Conservation (phyloP, 2,329 filamentous ascomycete genomes). For the Laburnicola sp. region DNA sequence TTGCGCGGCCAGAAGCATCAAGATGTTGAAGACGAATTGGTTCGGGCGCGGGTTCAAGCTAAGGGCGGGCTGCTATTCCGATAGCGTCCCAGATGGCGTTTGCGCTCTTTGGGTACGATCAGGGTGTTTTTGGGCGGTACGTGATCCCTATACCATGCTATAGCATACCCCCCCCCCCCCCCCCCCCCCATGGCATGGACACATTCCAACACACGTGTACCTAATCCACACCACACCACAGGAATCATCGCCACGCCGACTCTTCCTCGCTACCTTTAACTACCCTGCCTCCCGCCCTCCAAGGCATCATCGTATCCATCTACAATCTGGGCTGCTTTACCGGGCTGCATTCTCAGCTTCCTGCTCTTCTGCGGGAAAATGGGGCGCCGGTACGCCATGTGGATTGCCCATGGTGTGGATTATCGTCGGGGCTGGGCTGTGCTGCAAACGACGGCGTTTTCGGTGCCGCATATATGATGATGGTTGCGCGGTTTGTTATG, state of each 20-base stretch:
- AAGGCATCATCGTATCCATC: conserved; percentile 50
- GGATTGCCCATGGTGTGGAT: conserved; percentile 51
- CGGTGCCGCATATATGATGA: conserved; percentile 51
- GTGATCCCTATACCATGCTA: no score
- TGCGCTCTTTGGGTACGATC: conserved; percentile 43
- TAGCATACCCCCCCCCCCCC: no score
- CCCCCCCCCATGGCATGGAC: no score
- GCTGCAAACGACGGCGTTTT: conserved; percentile 43
- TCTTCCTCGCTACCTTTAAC: conserved; percentile 47
- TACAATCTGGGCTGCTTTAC: conserved; percentile 47
- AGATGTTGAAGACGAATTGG: conserved; percentile 30
- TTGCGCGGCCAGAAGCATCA: conserved; percentile 27
- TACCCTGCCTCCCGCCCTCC: conserved; percentile 43
- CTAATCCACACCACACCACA: no score
- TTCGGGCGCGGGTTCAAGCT: conserved; percentile 34
- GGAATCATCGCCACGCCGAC: conserved; percentile 46
- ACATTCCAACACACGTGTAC: no score
- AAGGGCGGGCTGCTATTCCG: conserved; percentile 31
- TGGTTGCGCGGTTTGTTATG: conserved; percentile 56
- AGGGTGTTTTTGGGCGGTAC: conserved; percentile 44
- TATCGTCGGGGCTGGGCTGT: conserved; percentile 44
- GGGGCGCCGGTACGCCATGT: conserved; percentile 45
- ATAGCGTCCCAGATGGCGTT: conserved; percentile 38
- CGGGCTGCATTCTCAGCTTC: conserved; percentile 46
- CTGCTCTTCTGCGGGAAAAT: conserved; percentile 43